phyloP scores from a whole-genome alignment of 225 moss, liverwort and hornwort genomes.

The Pleurozium schreberi region DNA sequence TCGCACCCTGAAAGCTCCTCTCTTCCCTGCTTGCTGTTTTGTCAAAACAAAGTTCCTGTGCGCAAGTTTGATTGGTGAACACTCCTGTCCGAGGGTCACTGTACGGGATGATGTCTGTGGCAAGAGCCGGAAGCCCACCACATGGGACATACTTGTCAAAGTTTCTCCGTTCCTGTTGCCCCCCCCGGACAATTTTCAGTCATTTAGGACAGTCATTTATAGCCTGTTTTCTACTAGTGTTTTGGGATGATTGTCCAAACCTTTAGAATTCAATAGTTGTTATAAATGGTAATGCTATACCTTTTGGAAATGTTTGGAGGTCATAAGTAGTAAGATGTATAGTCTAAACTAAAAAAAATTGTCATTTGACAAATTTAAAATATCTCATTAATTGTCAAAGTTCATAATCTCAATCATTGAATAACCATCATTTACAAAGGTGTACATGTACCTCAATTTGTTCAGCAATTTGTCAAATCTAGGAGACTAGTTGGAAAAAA shows the following conservation, averaged over 20 bases:
- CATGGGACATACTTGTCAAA: constrained; percentile 6
- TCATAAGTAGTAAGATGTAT: neutral
- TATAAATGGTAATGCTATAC: neutral
- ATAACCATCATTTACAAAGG: neutral
- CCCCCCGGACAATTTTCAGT: too few relatives aligned
- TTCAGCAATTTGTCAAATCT: neutral
- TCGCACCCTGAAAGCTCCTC: neutral
- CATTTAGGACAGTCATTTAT: too few relatives aligned
- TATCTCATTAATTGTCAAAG: neutral
- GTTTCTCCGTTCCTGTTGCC: neutral
- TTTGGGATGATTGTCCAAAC: too few relatives aligned
- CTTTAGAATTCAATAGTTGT: neutral
- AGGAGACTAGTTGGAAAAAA: neutral
- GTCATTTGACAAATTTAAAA: neutral
- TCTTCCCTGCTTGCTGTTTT: neutral
- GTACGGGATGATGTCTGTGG: neutral
- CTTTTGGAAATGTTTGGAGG: neutral
- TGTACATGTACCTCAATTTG: neutral
- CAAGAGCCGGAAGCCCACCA: constrained; percentile 1
- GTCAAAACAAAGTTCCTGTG: neutral
- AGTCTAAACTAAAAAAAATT: rapidly evolving
- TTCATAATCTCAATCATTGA: neutral
- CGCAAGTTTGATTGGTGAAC: neutral
- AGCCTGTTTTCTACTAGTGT: too few relatives aligned
- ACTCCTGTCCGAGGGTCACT: neutral